phyloP scores from a whole-genome alignment of 495 filamentous ascomycete genomes.

The Talaromyces nanjingensis region DNA sequence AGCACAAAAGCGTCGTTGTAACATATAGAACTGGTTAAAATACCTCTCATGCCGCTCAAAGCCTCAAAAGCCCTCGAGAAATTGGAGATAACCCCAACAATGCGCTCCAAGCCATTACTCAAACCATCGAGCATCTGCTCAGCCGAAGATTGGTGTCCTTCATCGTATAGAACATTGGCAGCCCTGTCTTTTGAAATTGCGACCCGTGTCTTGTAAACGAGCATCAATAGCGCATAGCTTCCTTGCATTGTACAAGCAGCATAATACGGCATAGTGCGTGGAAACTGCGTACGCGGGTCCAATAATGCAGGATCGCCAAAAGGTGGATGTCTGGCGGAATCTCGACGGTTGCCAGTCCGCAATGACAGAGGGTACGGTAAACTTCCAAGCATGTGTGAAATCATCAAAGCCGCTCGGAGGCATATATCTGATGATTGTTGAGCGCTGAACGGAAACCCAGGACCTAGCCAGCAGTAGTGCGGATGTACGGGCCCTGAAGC shows the following conservation, averaged over 20 bases:
- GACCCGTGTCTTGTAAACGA: conserved; percentile 41
- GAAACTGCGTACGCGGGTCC: conserved; percentile 26
- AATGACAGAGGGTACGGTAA: conserved; percentile 43
- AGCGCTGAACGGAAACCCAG: conserved; percentile 42
- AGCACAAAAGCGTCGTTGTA: not conserved
- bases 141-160: conserved; percentile 22
- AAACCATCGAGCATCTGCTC: conserved; percentile 44
- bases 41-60: conserved; percentile 56
- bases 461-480: conserved; percentile 10
- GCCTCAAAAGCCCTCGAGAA: conserved; percentile 55
- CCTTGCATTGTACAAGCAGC: conserved; percentile 59
- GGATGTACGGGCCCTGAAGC: conserved; percentile 23
- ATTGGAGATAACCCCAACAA: conserved; percentile 45
- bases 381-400: conserved; percentile 44
- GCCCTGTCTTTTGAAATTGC: conserved; percentile 42
- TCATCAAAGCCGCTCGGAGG: conserved; percentile 41
- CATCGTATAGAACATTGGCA: conserved; percentile 26
- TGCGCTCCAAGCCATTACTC: conserved; percentile 44
- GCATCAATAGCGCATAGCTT: conserved; percentile 56
- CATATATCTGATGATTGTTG: conserved; percentile 51
- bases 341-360: not conserved
- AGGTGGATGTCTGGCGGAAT: conserved; percentile 11
- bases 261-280: conserved; percentile 54
- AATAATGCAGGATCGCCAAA: conserved; percentile 13
- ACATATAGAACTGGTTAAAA: conserved; percentile 6